These are phyloP conservation scores for Pterocarpus santalinus DNA, from an alignment of 306 rosid species.

Conservation along the genomic window DNA sequence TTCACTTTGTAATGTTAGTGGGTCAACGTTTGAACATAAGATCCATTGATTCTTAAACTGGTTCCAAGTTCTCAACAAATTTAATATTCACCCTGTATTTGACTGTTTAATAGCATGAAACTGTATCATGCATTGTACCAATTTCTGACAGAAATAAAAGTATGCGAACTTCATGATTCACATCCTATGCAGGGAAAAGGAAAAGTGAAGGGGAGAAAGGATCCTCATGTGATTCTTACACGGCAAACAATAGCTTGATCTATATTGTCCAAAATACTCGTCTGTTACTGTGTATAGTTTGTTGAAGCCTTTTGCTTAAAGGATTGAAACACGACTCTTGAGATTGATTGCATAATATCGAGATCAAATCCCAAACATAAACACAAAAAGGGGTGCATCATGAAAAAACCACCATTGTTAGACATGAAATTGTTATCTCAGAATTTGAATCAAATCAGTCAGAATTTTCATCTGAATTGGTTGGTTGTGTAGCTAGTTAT, in stretches of 20 bases:
- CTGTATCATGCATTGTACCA: constrained; percentile 33
- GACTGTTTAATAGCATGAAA: constrained; percentile 27
- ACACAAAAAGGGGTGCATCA: background rate
- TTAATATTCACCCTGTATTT: constrained; percentile 12
- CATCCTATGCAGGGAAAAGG: background rate
- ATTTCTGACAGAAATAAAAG: constrained; percentile 37
- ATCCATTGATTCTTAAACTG: constrained; percentile 40
- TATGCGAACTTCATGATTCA: constrained; percentile 19
- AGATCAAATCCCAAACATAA: background rate
- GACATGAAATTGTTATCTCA: background rate
- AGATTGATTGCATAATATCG: background rate
- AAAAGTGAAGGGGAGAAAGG: background rate
- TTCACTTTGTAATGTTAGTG: constrained; percentile 32
- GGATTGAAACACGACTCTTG: constrained; percentile 16
- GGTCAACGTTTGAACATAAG: constrained; percentile 36
- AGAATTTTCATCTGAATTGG: background rate
- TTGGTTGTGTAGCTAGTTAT: background rate
- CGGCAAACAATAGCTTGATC: constrained; percentile 3
- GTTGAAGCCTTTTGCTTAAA: background rate
- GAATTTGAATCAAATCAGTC: constrained; percentile 6
- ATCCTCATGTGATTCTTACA: background rate
- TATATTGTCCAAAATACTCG: background rate
- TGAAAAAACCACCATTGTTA: background rate
- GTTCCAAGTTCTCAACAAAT: constrained; percentile 39
- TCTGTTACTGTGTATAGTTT: background rate